Base-by-base conservation (phyloP, 352 stramenopile species). In the Phytophthora lateralis region DNA sequence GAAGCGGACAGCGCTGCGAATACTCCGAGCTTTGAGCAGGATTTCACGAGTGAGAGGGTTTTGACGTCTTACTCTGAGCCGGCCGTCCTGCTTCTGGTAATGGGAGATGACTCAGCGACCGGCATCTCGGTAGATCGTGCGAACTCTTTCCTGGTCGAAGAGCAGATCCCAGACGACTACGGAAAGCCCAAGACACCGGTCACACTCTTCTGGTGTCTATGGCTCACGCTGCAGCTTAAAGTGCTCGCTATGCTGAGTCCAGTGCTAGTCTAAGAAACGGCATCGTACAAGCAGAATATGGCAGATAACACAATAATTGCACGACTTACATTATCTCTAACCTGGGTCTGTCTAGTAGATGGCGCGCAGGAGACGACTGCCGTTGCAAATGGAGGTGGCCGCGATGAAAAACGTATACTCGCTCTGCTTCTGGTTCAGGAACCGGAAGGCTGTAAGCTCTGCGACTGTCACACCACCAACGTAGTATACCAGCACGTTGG, bases 401-500 rank as follows among this genome's bases (percentile, higher is more conserved):
- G 82, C 85, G 24, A 93, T 63, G 26, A 88, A 80, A 55, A 91
- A 95, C 9, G 56, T 60, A 57, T 76, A 90, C 35, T 88, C 59
- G 48, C 52, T 61, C 60, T 95, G 83, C 41, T 69, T 81, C 21
- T 78, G 60, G 55, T 95, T 95, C 18, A 95, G 57, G 50, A 76
- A 93, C 12, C 88, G 82, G 45, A 81, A 87, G 24, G 88, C 88
- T 10, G 84, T 86, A 7, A 96, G 69, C 53, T 95, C 88, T 0
- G 86, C 88, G 35, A 93, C 85, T 0, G 88, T 95, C 38, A 95
- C 75, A 5, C 88, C 88, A 14, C 88, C 88, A 7, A 93, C 66
- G 57, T 93, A 96, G 44, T 93, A 95, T 44, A 95, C 86, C 35
- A 96, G 66, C 41, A 95, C 78, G 41, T 75, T 60, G 10, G 30